phyloP scores from a whole-genome alignment of 805 yeast genomes.

The Nakazawaea wickerhamii region DNA sequence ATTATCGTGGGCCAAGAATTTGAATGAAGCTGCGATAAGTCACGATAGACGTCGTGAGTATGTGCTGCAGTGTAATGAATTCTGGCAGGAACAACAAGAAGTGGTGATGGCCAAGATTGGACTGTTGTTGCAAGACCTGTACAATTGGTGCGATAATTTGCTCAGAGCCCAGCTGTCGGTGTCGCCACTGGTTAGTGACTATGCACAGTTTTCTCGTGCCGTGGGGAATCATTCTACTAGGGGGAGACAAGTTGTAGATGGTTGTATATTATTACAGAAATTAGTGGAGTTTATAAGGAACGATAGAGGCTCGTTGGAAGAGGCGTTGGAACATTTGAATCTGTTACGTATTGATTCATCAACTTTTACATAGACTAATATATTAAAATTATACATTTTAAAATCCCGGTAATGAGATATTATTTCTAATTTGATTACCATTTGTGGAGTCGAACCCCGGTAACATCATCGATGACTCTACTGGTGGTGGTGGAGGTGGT shows the following conservation, averaged over 20 bases:
- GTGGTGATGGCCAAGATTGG: background rate
- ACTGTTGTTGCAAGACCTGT: background rate
- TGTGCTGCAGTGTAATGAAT: background rate
- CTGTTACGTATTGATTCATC: background rate
- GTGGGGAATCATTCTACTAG: too few species aligned
- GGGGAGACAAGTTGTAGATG: background rate
- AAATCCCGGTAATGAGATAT: slow-evolving; percentile 8
- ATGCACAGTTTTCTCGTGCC: too few species aligned
- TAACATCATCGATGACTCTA: slow-evolving; percentile 1
- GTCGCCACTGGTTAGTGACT: too few species aligned
- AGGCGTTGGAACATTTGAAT: background rate
- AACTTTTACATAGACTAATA: background rate
- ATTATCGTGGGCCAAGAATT: slow-evolving; percentile 5
- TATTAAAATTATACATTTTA: background rate
- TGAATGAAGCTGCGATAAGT: background rate
- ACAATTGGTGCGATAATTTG: background rate
- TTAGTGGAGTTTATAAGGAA: slow-evolving; percentile 1
- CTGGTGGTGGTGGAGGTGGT: slow-evolving; percentile 10
- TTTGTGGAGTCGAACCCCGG: slow-evolving; percentile 1
- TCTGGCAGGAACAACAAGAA: slow-evolving; percentile 3
- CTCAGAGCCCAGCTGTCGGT: background rate
- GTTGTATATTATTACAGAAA: background rate
- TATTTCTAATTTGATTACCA: slow-evolving; percentile 1
- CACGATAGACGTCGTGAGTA: slow-evolving; percentile 8
- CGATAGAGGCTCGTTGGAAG: slow-evolving; percentile 6